Evolutionary conservation across 495 filamentous ascomycete species (phyloP).

Genomic region (Aspergillus sclerotioniger): DNA sequence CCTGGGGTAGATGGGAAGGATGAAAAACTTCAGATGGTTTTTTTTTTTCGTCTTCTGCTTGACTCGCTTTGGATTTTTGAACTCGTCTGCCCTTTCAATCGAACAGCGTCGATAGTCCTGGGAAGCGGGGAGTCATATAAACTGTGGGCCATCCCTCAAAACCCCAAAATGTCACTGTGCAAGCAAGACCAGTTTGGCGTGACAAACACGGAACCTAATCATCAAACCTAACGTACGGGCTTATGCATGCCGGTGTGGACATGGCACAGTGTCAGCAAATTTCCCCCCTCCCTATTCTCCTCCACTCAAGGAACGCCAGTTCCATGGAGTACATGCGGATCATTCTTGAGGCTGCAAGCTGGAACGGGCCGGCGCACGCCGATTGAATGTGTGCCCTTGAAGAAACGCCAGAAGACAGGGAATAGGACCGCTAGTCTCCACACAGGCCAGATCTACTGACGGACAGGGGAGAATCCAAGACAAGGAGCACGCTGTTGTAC

Average conservation of each 20-base stretch:
- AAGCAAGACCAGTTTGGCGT: conserved; percentile 28
- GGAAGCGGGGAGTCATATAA: conserved; percentile 46
- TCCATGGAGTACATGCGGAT: conserved; percentile 46
- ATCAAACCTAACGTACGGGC: conserved; percentile 38
- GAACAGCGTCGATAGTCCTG: conserved; percentile 30
- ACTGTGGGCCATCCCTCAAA: conserved; percentile 38
- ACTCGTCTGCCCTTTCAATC: conserved; percentile 18
- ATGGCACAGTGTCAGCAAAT: conserved; percentile 40
- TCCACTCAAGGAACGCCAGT: conserved; percentile 36
- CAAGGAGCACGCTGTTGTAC: conserved; percentile 17
- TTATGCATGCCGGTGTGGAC: conserved; percentile 42
- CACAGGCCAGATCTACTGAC: conserved; percentile 20
- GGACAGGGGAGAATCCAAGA: conserved; percentile 18
- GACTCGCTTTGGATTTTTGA: conserved; percentile 12
- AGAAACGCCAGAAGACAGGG: conserved; percentile 38
- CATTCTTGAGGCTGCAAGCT: conserved; percentile 53
- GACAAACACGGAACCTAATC: conserved; percentile 43
- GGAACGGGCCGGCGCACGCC: conserved; percentile 52
- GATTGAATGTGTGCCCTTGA: conserved; percentile 40
- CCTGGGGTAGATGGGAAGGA: conserved; percentile 1
- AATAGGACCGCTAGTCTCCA: conserved; percentile 24
- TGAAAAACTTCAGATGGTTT: neutral
- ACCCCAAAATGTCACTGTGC: conserved; percentile 27
- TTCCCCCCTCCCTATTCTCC: conserved; percentile 27
- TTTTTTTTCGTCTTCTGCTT: neutral